phyloP scores from a whole-genome alignment of 2,329 filamentous ascomycete species.

The Stagonosporopsis chrysanthemi region DNA sequence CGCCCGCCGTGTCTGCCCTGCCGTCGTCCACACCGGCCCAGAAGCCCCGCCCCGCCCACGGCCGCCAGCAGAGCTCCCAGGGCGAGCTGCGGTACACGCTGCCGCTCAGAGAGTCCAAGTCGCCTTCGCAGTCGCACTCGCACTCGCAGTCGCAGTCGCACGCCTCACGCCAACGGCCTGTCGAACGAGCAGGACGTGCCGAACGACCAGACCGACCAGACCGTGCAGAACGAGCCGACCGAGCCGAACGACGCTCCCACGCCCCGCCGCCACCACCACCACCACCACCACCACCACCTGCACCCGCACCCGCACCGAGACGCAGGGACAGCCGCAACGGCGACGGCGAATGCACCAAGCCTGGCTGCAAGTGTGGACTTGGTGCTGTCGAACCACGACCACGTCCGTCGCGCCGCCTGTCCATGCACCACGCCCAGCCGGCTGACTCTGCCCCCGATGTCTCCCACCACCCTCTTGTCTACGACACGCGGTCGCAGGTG shows the following conservation, averaged over 20 bases:
- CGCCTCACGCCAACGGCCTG: slow-evolving; percentile 30
- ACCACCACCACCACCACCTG: slow-evolving; percentile 1
- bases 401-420: slow-evolving; percentile 25
- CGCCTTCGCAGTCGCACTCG: slow-evolving; percentile 24
- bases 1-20: slow-evolving; percentile 26
- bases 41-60: slow-evolving; percentile 21
- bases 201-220: no score
- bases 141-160: slow-evolving; percentile 21
- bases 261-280: slow-evolving; percentile 19
- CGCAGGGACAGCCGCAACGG: slow-evolving; percentile 19
- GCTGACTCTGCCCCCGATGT: slow-evolving; percentile 42
- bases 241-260: slow-evolving; percentile 24
- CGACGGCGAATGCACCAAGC: slow-evolving; percentile 44
- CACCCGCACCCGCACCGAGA: not conserved
- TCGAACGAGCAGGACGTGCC: not conserved
- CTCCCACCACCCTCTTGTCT: slow-evolving; percentile 29
- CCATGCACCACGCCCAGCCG: slow-evolving; percentile 10
- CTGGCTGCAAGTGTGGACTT: slow-evolving; percentile 43
- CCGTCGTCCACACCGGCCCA: slow-evolving; percentile 13
- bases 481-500: slow-evolving; percentile 40
- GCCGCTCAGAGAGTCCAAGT: slow-evolving; percentile 30
- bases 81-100: slow-evolving; percentile 26
- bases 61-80: slow-evolving; percentile 29
- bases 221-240: no score
- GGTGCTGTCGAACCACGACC: slow-evolving; percentile 25